Percentiles rank a stretch among this genome's conserved stretches.
Evolutionary conservation across 306 rosid species (phyloP).

Genomic region (Cucurbita pepo): DNA sequence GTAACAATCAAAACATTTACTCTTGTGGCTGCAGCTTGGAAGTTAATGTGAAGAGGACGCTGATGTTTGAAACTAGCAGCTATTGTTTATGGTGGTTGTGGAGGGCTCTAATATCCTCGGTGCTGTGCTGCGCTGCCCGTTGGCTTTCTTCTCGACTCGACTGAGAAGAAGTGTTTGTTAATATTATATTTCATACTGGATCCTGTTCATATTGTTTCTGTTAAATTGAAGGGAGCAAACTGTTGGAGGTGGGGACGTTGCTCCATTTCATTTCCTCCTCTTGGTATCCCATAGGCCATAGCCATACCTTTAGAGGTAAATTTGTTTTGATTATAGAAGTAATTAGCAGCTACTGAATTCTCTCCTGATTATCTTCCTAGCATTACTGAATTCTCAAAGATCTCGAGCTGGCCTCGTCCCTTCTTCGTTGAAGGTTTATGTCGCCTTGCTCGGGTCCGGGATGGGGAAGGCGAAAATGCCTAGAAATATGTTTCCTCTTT

Average conservation of each 20-base stretch:
- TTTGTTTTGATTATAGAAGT: background rate
- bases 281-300: background rate
- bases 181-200: background rate
- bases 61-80: background rate
- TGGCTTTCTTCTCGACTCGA: background rate
- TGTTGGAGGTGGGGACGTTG: background rate
- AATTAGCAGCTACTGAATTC: background rate
- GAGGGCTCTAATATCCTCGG: background rate
- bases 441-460: background rate
- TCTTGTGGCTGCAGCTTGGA: conserved; percentile 53
- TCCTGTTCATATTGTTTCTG: background rate
- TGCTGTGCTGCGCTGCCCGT: too few species aligned
- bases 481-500: background rate
- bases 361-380: too few species aligned
- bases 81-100: background rate
- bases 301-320: background rate
- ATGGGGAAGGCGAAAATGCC: background rate
- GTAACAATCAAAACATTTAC: background rate
- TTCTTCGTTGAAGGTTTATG: background rate
- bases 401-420: background rate
- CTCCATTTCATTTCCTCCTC: background rate
- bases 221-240: background rate
- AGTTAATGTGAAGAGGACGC: conserved; percentile 28
- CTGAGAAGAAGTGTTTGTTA: background rate
- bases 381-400: background rate